Percentiles rank a stretch among this genome's conserved stretches.
phyloP scores from a whole-genome alignment of 208 protist species.

The Trypanosoma mega region DNA sequence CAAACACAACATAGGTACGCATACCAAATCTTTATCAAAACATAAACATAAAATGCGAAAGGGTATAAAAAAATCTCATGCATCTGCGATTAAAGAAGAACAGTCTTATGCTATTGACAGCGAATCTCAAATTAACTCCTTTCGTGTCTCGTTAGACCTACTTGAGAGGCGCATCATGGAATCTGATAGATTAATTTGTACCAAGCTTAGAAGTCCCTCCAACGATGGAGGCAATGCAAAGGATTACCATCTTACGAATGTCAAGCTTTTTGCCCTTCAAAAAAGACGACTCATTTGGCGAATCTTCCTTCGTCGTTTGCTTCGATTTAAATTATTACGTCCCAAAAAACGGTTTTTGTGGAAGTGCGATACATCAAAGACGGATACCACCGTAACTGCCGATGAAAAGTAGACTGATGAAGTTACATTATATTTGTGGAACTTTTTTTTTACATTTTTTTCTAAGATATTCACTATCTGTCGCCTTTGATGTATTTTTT shows the following conservation, averaged over 20 bases:
- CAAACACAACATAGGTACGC: background rate
- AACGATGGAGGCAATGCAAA: background rate
- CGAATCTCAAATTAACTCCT: slow-evolving; percentile 12
- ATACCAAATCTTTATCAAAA: background rate
- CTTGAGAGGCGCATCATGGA: slow-evolving; percentile 6
- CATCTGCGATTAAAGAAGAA: background rate
- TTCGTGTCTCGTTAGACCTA: slow-evolving; percentile 7
- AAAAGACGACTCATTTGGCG: slow-evolving; percentile 3
- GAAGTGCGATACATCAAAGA: too few species aligned
- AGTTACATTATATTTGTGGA: too few species aligned
- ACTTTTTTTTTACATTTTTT: too few species aligned
- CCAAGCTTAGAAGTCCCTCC: background rate
- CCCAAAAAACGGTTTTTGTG: too few species aligned
- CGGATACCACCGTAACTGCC: too few species aligned
- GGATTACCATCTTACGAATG: background rate
- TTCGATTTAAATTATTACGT: too few species aligned
- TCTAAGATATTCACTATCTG: too few species aligned
- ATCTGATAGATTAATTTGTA: slow-evolving; percentile 5
- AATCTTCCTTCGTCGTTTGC: background rate
- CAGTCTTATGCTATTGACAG: background rate
- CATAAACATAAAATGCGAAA: background rate
- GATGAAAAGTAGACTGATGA: too few species aligned
- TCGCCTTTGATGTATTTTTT: too few species aligned
- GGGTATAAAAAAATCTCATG: background rate
- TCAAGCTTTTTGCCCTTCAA: slow-evolving; percentile 16